Evolutionary conservation across 2,329 filamentous ascomycete genomes (phyloP).

Genomic region (Lachnellula occidentalis): DNA sequence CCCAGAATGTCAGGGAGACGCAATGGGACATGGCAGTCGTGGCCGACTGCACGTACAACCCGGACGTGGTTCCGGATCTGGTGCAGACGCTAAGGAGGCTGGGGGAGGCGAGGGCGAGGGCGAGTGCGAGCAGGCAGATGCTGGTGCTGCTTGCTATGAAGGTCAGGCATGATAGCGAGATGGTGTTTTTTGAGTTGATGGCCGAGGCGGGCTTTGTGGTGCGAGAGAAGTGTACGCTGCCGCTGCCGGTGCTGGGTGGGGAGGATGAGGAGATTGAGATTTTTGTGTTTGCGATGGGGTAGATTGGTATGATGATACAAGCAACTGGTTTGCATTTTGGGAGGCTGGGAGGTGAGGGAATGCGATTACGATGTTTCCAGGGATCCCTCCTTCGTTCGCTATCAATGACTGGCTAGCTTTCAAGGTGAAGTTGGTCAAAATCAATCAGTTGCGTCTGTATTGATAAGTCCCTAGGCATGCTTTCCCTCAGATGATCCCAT

Average conservation of each 20-base stretch:
- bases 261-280: slow-evolving; percentile 27
- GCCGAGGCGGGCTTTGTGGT: slow-evolving; percentile 19
- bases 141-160: slow-evolving; percentile 58
- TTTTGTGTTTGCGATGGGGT: slow-evolving; percentile 20
- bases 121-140: slow-evolving; percentile 10
- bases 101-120: background rate
- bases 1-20: slow-evolving; percentile 24
- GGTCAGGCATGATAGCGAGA: slow-evolving; percentile 60
- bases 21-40: slow-evolving; percentile 56
- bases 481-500: too few relatives aligned
- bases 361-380: too few relatives aligned
- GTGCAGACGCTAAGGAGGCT: slow-evolving; percentile 47
- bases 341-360: too few relatives aligned
- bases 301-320: background rate
- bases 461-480: too few relatives aligned
- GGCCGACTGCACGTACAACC: slow-evolving; percentile 70
- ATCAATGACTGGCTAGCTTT: too few relatives aligned
- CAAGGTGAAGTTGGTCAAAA: too few relatives aligned
- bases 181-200: slow-evolving; percentile 61
- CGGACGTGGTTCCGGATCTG: slow-evolving; percentile 58
- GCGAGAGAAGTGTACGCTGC: slow-evolving; percentile 5
- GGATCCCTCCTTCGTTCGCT: too few relatives aligned
- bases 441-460: too few relatives aligned
- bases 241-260: slow-evolving; percentile 20
- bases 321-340: too few relatives aligned